Evolutionary conservation across 2,329 filamentous ascomycete genomes (phyloP), one percentile per base, ranked within the genome.

Genomic region (Ophiocordyceps camponoti-floridani): DNA sequence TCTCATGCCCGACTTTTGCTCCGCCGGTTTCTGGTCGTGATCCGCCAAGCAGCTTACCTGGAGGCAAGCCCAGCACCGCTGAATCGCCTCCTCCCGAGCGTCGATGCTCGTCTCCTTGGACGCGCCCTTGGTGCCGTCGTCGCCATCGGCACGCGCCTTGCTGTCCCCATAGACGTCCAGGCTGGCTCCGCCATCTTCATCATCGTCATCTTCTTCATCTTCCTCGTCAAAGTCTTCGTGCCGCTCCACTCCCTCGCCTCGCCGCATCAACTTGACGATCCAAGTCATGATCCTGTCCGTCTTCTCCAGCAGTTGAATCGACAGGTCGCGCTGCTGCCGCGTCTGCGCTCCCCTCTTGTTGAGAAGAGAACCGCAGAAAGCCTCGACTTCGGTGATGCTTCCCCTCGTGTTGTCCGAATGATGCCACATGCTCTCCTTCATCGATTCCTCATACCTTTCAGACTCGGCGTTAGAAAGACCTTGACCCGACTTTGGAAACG

Each of bases 321-420:
- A 74, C 2, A 62, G 60, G 42, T 76, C 72, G 3, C 70, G 65
- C 49, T 75, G 69, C 2, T 69, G 65, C 10, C 59, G 58, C 0
- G 66, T 72, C 54, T 72, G 72, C 0, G 59, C 50, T 0, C 71
- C 71, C 0, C 55, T 58, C 48, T 65, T 69, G 55, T 70, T 74
- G 38, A 73, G 56, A n/a, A 76, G 66, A n/a, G 62, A 66, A 9
- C 72, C 73, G 23, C 70, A 71, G 44, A 75, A 74, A 0, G 72
- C 69, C 47, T 76, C 73, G 0, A 71, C 56, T 51, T 76, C 73
- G 0, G 57, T 63, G 8, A 76, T 57, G 0, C 58, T 57, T 16
- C 55, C 54, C 7, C 61, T 59, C 0, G 69, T 62, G 40, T 70
- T 68, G 6, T 72, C 65, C 0, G 70, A 62, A 30, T 58, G 69